A percentile compares a stretch with the other conserved stretches of the same genome.
These are phyloP conservation scores for Exserohilum turcica DNA, from an alignment of 2,329 filamentous ascomycete species.

Conservation along the genomic window DNA sequence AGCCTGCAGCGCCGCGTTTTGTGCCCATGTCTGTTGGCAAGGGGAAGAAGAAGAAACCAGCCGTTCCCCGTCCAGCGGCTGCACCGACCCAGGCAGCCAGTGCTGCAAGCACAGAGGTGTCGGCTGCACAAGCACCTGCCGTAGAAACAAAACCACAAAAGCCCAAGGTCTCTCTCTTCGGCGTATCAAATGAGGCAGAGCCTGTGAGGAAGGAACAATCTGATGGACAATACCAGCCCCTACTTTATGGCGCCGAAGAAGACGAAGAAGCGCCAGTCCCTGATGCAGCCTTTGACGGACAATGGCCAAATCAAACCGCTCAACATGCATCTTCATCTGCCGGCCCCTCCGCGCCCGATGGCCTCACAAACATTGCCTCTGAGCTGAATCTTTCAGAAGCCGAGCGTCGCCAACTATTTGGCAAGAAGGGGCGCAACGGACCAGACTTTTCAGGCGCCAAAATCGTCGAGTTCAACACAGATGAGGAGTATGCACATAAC, in stretches of 20 bases:
- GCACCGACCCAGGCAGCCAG: conserved; percentile 3
- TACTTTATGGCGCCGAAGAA: conserved; percentile 41
- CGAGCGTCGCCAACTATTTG: conserved; percentile 83
- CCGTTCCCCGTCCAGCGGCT: conserved; percentile 15
- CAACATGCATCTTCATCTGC: conserved; percentile 16
- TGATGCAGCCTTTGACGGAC: conserved; percentile 18
- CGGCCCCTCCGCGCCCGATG: conserved; percentile 49
- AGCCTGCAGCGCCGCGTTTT: conserved; percentile 81
- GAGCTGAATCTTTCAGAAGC: conserved; percentile 79
- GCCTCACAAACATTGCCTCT: conserved; percentile 72
- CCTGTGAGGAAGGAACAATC: conserved; percentile 22
- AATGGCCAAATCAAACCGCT: conserved; percentile 4
- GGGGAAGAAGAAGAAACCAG: conserved; percentile 59
- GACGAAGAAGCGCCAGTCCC: conserved; percentile 22
- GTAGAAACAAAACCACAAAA: conserved; percentile 47
- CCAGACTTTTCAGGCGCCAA: conserved; percentile 60
- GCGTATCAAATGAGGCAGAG: conserved; percentile 57
- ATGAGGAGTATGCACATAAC: conserved; percentile 84
- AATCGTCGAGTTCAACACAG: conserved; percentile 86
- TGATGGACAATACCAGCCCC: conserved; percentile 45
- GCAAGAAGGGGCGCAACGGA: conserved; percentile 62
- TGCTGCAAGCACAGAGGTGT: neutral
- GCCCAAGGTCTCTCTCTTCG: conserved; percentile 73
- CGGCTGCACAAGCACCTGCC: conserved; percentile 15
- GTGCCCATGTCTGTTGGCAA: conserved; percentile 83